Evolutionary conservation across 177 flowering plant species (phyloP), one percentile per base, ranked within the genome.

Genomic region (Telopea speciosissima): DNA sequence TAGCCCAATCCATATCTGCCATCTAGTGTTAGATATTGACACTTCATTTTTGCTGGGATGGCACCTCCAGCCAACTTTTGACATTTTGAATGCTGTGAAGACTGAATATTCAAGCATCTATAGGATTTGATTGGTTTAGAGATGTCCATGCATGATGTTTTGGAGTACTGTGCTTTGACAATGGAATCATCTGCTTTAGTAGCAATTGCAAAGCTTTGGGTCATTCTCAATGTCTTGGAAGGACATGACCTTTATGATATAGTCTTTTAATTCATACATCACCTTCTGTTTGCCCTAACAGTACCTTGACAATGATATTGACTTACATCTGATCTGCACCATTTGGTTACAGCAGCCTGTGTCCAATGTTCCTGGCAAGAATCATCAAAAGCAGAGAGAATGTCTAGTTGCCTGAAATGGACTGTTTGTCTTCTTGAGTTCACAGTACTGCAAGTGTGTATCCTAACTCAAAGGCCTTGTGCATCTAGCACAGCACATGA

Each of bases 331-430:
- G n/a, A 16, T 2, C 62, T 26, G 24, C 21, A 21, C 63, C 63
- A 23, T 23, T 26, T 68, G 63, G 63, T 13, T 10, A 23, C 28
- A 13, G 7, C 13, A 58, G 63, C 24, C 24, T 11, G 24, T 67
- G 21, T 68, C 13, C 42, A 68, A 16, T 52, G 70, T 56, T 52
- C 63, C 42, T 68, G n/a, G 62, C 25, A 54, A 28, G 24, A 36
- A 59, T n/a, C 63, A 33, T 28, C 17, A 56, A 21, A 68, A 44
- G 60, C 40, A 33, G 33, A 31, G n/a, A 12, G 13, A 58, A 26
- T 40, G n/a, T 23, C 24, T 54, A 54, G 45, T 68, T 42, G 21
- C 56, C 56, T 54, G 14, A 7, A 68, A 22, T 26, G 28, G 62
- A 5, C n/a, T 28, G 26, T 14, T 68, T 25, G 54, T 68, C 40